Evolutionary conservation across 1,284 basidiomycete genomes (phyloP).

Genomic region (Irpex rosettiformis): DNA sequence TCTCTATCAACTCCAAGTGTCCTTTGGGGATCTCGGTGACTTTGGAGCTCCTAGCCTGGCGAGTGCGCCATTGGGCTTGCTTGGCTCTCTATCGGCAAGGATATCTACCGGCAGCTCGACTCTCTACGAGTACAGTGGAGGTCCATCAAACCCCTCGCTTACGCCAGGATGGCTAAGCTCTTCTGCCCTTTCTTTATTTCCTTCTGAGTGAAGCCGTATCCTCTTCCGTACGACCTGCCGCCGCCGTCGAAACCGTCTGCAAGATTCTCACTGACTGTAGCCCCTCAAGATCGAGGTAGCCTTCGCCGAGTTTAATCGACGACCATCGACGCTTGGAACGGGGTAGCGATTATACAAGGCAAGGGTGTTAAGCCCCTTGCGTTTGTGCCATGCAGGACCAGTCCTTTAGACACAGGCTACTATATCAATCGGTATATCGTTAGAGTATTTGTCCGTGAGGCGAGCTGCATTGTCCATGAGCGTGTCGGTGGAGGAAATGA

Average conservation of each 20-base stretch:
- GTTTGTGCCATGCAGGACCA: conserved; percentile 7
- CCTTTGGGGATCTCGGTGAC: conserved; percentile 27
- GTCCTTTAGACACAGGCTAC: conserved; percentile 28
- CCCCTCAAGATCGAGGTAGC: no score
- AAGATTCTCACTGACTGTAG: no score
- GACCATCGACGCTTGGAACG: conserved; percentile 29
- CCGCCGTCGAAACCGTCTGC: no score
- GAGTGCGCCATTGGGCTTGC: conserved; percentile 25
- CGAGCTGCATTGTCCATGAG: conserved; percentile 1
- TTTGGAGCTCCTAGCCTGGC: conserved; percentile 19
- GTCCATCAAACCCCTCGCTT: no score
- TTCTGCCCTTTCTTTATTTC: no score
- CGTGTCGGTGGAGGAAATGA: background rate
- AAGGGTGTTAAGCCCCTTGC: conserved; percentile 18
- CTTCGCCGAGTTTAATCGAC: conserved; percentile 19
- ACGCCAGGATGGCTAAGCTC: no score
- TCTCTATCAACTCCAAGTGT: conserved; percentile 20
- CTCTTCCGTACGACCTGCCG: no score
- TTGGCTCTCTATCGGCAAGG: no score
- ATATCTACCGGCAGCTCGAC: no score
- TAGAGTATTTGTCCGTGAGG: conserved; percentile 26
- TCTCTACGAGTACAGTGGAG: no score
- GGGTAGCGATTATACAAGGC: conserved; percentile 27
- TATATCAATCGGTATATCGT: conserved; percentile 29
- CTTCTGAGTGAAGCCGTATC: no score